phyloP scores from a whole-genome alignment of 129 eudicot species.

The Centrapalus pauciflorus region DNA sequence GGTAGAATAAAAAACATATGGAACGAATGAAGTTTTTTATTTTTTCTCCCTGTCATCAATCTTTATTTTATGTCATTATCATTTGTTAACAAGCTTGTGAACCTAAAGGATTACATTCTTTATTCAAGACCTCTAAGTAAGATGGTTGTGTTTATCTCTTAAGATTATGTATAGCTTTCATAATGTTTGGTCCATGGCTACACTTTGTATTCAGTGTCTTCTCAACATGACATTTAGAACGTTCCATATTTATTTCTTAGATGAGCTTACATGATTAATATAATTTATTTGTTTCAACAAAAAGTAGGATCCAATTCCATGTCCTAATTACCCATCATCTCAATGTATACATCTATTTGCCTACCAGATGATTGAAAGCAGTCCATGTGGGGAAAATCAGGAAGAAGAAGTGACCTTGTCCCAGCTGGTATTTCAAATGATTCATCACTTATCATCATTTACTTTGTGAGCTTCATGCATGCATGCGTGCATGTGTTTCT shows the following conservation, averaged over 20 bases:
- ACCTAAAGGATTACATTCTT: too few relatives aligned
- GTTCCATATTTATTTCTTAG: not conserved
- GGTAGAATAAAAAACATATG: too few relatives aligned
- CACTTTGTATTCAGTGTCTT: too few relatives aligned
- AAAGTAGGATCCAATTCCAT: not conserved
- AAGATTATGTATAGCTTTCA: not conserved
- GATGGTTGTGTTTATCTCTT: not conserved
- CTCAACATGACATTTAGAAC: not conserved
- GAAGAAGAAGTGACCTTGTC: constrained; percentile 75
- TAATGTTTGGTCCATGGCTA: too few relatives aligned
- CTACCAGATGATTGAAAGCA: constrained; percentile 80
- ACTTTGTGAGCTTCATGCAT: not conserved
- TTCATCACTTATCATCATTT: not conserved
- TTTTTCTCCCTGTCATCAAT: too few relatives aligned
- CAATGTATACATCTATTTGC: not conserved
- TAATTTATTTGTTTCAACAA: not conserved
- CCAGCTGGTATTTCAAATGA: constrained; percentile 48
- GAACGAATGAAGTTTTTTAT: too few relatives aligned
- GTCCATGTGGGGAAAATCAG: constrained; percentile 60
- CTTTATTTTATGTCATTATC: too few relatives aligned
- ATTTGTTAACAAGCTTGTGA: too few relatives aligned
- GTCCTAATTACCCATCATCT: not conserved
- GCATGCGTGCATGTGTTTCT: constrained; percentile 6
- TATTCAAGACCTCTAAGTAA: too few relatives aligned
- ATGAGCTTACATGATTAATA: constrained; percentile 8